Evolutionary conservation across 176 grass and related monocot species (phyloP).

Genomic region (Carex myosuroides): DNA sequence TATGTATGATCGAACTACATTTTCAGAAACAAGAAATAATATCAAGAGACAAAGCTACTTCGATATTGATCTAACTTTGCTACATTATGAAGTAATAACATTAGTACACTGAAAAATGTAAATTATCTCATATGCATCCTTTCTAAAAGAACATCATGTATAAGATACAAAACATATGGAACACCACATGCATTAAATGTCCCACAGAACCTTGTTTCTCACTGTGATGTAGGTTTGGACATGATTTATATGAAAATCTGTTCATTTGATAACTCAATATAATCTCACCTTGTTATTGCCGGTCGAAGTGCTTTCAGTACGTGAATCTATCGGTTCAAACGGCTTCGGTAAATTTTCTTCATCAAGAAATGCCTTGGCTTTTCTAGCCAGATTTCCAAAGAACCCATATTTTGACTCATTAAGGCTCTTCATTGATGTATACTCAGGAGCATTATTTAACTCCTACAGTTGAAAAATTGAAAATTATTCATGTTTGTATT

Average conservation of each 20-base stretch:
- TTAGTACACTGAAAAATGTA: not conserved
- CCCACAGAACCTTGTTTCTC: not conserved
- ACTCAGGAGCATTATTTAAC: conserved; percentile 40
- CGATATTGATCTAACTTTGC: conserved; percentile 8
- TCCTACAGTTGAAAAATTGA: conserved; percentile 38
- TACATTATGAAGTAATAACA: conserved; percentile 15
- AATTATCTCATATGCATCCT: conserved; percentile 2
- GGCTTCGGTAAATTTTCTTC: conserved; percentile 54
- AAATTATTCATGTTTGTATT: not conserved
- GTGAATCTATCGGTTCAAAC: conserved; percentile 28
- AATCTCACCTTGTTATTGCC: conserved; percentile 41
- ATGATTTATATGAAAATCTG: not conserved
- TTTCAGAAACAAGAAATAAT: conserved; percentile 21
- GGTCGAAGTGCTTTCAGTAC: conserved; percentile 27
- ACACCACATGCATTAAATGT: not conserved
- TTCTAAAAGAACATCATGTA: conserved; percentile 1
- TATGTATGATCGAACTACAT: conserved; percentile 34
- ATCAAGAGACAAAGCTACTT: not conserved
- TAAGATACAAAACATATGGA: not conserved
- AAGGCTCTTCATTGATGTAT: conserved; percentile 82
- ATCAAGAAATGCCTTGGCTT: conserved; percentile 82
- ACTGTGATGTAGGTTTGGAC: not conserved
- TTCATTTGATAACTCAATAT: not conserved
- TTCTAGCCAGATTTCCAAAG: conserved; percentile 63
- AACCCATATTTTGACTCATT: conserved; percentile 91